phyloP scores from a whole-genome alignment of 192 early-diverging fungal genomes.

The Coemansia sp. region DNA sequence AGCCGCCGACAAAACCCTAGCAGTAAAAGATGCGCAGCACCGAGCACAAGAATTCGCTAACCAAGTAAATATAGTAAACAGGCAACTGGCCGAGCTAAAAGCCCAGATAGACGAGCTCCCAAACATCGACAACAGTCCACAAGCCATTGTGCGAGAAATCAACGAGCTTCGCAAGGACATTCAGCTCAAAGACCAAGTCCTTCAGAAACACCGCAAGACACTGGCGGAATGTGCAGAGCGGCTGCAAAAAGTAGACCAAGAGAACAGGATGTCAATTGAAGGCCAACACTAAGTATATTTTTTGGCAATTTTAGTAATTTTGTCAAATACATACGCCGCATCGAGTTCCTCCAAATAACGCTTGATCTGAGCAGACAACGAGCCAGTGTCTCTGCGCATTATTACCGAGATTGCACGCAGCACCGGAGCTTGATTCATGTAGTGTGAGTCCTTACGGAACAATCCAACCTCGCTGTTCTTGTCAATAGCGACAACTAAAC shows the following conservation, averaged over 20 bases:
- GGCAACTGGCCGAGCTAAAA: constrained; percentile 37
- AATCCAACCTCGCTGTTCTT: neutral
- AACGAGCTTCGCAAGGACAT: constrained; percentile 39
- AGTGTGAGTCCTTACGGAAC: constrained; percentile 3
- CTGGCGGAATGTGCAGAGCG: constrained; percentile 12
- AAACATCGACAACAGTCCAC: neutral
- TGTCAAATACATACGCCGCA: constrained; percentile 2
- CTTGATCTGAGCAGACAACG: neutral
- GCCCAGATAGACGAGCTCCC: constrained; percentile 21
- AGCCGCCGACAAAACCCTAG: constrained; percentile 1
- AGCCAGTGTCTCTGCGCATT: constrained; percentile 1
- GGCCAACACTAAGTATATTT: neutral
- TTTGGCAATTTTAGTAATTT: neutral
- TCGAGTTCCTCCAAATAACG: constrained; percentile 11
- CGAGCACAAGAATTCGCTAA: constrained; percentile 42
- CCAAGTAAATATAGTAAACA: constrained; percentile 22
- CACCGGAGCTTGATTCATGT: constrained; percentile 8
- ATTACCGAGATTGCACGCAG: neutral
- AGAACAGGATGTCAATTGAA: constrained; percentile 21
- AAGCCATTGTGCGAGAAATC: constrained; percentile 24
- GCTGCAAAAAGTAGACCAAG: constrained; percentile 11
- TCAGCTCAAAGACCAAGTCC: constrained; percentile 20
- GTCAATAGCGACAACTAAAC: constrained; percentile 26
- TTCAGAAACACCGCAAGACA: constrained; percentile 29
- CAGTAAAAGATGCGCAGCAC: constrained; percentile 38